phyloP scores from a whole-genome alignment of 1,284 basidiomycete genomes.

The Anthracocystis panici-leucophaei region DNA sequence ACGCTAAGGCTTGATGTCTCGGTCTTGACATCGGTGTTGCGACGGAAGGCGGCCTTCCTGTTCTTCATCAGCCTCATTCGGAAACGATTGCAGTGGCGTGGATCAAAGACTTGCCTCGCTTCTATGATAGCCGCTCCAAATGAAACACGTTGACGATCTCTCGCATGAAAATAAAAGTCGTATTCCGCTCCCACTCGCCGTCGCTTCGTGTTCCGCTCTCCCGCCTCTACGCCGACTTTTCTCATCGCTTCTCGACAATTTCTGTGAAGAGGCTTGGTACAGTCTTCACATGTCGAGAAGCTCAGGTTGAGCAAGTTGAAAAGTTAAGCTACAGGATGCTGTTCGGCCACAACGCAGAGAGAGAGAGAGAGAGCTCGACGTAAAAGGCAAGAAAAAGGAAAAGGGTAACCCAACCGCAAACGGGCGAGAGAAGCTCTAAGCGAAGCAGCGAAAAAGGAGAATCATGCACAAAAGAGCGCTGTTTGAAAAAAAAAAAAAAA shows the following conservation, averaged over 20 bases:
- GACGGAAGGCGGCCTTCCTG: no score
- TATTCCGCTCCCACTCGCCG: not conserved
- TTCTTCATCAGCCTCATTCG: no score
- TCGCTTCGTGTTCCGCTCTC: not conserved
- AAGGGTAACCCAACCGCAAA: not conserved
- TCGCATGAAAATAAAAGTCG: not conserved
- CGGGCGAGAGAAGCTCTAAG: not conserved
- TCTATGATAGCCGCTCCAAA: not conserved
- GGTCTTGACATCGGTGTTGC: no score
- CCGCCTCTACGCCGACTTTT: not conserved
- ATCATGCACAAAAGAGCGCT: not conserved
- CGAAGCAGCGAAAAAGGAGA: no score
- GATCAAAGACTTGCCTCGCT: no score
- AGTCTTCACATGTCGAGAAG: no score
- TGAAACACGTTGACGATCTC: slow-evolving; percentile 9
- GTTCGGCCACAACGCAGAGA: no score
- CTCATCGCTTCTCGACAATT: no score
- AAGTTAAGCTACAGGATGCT: no score
- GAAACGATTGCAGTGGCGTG: not conserved
- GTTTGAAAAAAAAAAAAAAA: not conserved
- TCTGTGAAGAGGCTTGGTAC: no score
- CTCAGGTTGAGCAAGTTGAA: no score
- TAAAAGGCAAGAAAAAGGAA: not conserved
- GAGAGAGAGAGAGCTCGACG: no score
- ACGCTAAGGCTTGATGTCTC: slow-evolving; percentile 3